Conservation (phyloP, 1,139 yeast genomes). For the Pichia sp. region DNA sequence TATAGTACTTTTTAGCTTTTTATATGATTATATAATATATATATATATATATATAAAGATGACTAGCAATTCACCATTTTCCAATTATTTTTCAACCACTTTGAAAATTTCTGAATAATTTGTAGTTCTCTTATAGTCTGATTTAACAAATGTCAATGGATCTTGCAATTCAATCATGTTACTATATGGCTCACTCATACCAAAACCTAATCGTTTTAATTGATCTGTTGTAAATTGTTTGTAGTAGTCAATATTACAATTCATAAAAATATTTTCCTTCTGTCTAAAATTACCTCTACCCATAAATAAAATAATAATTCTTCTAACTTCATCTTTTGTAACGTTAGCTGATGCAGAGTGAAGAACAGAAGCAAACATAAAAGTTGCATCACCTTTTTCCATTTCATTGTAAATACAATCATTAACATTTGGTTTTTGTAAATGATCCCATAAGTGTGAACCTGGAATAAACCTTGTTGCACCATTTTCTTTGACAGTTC, state of each 20-base stretch:
- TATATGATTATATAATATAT: background rate
- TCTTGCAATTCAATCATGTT: slow-evolving; percentile 15
- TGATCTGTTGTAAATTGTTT: slow-evolving; percentile 13
- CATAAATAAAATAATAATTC: slow-evolving; percentile 27
- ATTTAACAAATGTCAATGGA: slow-evolving; percentile 8
- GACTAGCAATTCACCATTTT: background rate
- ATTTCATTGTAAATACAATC: slow-evolving; percentile 26
- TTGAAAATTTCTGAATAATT: slow-evolving; percentile 14
- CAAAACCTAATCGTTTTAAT: slow-evolving; percentile 12
- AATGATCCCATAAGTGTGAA: slow-evolving; percentile 29
- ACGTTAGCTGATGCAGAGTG: slow-evolving; percentile 30
- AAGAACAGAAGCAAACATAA: slow-evolving; percentile 29
- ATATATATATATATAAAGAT: background rate
- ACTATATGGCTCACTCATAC: slow-evolving; percentile 15
- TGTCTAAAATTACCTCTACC: slow-evolving; percentile 27
- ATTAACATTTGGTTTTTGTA: slow-evolving; percentile 25
- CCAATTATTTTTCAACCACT: slow-evolving; percentile 1
- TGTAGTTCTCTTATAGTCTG: slow-evolving; percentile 7
- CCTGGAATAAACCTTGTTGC: slow-evolving; percentile 29
- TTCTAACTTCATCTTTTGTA: slow-evolving; percentile 26
- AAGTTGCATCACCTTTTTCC: slow-evolving; percentile 29
- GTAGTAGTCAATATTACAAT: slow-evolving; percentile 10
- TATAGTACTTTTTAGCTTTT: background rate
- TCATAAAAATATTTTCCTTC: slow-evolving; percentile 26
- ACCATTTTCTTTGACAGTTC: slow-evolving; percentile 27